Conservation (phyloP, 179 eudicot genomes). For the Corrigiola litoralis region DNA sequence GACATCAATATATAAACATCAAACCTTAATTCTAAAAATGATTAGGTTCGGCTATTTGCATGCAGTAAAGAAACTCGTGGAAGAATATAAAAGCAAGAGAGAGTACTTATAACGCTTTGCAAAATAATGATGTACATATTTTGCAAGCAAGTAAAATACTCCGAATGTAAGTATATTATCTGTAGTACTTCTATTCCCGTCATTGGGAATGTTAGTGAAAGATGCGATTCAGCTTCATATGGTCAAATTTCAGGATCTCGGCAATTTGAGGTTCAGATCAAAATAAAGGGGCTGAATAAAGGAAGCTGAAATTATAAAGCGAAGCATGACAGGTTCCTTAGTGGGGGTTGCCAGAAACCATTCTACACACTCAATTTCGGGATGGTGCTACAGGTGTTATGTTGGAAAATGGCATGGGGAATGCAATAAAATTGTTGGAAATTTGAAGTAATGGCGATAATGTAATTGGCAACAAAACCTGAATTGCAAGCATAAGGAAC, state of each 20-base stretch:
- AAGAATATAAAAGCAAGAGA: no score
- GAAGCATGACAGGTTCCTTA: constrained; percentile 8
- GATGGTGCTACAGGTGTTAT: not conserved
- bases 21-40: no score
- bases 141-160: no score
- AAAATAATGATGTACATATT: no score
- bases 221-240: not conserved
- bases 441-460: not conserved
- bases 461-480: not conserved
- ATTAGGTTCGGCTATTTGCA: no score
- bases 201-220: not conserved
- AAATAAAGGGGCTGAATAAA: not conserved
- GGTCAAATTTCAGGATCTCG: no score
- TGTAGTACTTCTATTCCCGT: no score
- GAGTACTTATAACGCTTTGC: no score
- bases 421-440: not conserved
- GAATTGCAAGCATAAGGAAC: constrained; percentile 4
- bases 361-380: constrained; percentile 10
- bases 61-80: no score
- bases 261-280: constrained; percentile 1
- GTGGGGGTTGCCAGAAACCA: not conserved
- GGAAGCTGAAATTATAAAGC: not conserved
- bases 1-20: no score
- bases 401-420: constrained; percentile 11
- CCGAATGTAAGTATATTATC: no score